Base-by-base conservation (phyloP, 73 alveolate genomes). In the Paramecium sonneborni region DNA sequence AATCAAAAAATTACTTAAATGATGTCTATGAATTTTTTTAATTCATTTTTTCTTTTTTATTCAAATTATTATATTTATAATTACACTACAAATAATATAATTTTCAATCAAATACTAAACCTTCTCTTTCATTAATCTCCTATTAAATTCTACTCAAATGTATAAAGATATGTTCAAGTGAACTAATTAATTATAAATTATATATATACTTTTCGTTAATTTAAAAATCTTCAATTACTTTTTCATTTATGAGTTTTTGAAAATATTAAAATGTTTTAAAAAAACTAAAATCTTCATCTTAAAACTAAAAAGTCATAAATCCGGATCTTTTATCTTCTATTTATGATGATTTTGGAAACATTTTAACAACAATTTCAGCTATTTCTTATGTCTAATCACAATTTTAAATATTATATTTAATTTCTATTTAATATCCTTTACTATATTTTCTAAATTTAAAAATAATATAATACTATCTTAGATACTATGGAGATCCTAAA, bases 401-500 rank as follows among this genome's bases (percentile, higher is more conserved):
- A 6, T 57, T 23, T 15, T 15, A 23, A 15, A 7, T 21, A 37
- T 79, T 79, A 43, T 69, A 74, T 38, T 93, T 95, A 34, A 95
- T 76, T 48, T 76, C 79, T 18, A 95, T 87, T 55, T 95, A 92
- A 95, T 93, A 95, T 15, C 97, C 97, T 56, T 85, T 62, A 1
- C 96, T 96, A 82, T 92, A 95, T 91, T 95, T 95, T 46, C 91
- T 94, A 74, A 37, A 74, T 74, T 35, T n/a, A 39, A 9, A 5
- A 37, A 37, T 30, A 3, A 20, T 34, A 70, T 12, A 7, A 20
- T 39, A 74, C 56, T 37, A 18, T 62, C 93, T 88, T 11, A 95
- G 85, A 82, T 94, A 93, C 34, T 86, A 85, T 26, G 96, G 85
- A 14, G 95, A 76, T 24, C 97, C 97, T 39, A 94, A 62, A 85